Base-by-base conservation (phyloP, 1,284 basidiomycete genomes). In the Boletus smithii region DNA sequence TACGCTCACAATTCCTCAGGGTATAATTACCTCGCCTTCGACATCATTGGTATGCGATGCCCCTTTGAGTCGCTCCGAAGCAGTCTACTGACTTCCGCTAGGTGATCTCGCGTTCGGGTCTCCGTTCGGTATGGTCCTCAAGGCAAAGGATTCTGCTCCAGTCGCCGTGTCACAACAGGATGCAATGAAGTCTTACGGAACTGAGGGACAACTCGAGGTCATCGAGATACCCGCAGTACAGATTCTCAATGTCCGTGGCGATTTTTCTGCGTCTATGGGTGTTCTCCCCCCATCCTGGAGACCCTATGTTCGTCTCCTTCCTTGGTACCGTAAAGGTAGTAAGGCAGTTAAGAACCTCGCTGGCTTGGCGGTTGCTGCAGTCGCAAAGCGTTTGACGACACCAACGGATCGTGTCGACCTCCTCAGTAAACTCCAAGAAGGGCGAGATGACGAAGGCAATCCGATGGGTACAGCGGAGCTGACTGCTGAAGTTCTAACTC, bases 201-300 rank as follows among this genome's bases (percentile, higher is more conserved):
- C 70, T 22, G 68, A 74, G 13, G 58, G 62, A 31, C 62, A 68
- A 16, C 66, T 62, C 31, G 74, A 80, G 48, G 74, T 80, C 37
- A 63, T 76, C 27, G 73, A 84, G 60, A 82, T 92, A 44, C 87
- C 90, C 3, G 93, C 91, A 10, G 83, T 95, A 37, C 72, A 87
- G 61, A 91, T 95, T 54, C 77, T 97, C 46, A 95, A 95, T 66
- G 86, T 87, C 50, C 86, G 93, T 18, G 93, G 93, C 46, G 91
- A 94, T 63, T 94, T 78, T 66, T 87, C 86, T 3, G 88, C 89
- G 38, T 83, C 90, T 0, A 82, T 94, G 73, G 93, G 92, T 31
- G 80, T 83, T 10, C 73, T 94, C 16, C 88, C 91, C 0, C 73
- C 79, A 0, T 81, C 75, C 71, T 79, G 83, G 73, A 79, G 88